These are phyloP conservation scores for Ambrosia trifida DNA, from an alignment of 129 eudicot species.

Conservation along the genomic window DNA sequence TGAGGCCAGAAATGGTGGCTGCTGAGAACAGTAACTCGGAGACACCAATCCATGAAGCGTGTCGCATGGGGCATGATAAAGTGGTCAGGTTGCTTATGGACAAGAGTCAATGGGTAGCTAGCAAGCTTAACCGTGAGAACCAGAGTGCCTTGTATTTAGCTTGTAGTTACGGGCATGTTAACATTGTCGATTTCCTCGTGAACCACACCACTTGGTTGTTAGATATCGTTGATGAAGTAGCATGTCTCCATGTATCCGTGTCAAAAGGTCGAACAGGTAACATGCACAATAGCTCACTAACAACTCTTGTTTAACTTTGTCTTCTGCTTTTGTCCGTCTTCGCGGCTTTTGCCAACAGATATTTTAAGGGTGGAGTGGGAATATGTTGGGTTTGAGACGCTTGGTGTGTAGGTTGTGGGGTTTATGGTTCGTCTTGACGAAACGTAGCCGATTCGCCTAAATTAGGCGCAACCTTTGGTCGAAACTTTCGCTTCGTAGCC, in stretches of 20 bases:
- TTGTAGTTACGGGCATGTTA: constrained; percentile 35
- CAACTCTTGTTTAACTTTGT: background rate
- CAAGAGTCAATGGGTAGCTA: constrained; percentile 29
- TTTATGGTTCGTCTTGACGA: no score
- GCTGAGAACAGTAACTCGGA: constrained; percentile 15
- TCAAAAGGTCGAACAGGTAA: constrained; percentile 34
- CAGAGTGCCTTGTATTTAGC: constrained; percentile 26
- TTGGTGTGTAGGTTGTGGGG: no score
- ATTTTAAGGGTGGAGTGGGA: no score
- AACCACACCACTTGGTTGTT: constrained; percentile 18
- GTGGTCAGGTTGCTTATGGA: constrained; percentile 20
- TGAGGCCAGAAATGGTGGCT: constrained; percentile 29
- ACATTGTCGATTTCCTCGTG: constrained; percentile 19
- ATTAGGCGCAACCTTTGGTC: no score
- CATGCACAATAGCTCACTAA: background rate
- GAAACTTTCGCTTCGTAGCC: no score
- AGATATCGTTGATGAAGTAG: constrained; percentile 8
- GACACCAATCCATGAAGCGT: constrained; percentile 32
- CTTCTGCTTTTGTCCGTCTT: background rate
- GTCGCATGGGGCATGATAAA: constrained; percentile 19
- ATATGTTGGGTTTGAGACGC: no score
- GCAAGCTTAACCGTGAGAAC: constrained; percentile 17
- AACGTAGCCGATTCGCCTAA: no score
- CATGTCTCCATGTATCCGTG: constrained; percentile 22
- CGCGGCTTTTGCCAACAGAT: no score